These are phyloP conservation scores for Suhomyces coccinellae DNA, from an alignment of 1,139 yeast genomes.

Conservation along the genomic window DNA sequence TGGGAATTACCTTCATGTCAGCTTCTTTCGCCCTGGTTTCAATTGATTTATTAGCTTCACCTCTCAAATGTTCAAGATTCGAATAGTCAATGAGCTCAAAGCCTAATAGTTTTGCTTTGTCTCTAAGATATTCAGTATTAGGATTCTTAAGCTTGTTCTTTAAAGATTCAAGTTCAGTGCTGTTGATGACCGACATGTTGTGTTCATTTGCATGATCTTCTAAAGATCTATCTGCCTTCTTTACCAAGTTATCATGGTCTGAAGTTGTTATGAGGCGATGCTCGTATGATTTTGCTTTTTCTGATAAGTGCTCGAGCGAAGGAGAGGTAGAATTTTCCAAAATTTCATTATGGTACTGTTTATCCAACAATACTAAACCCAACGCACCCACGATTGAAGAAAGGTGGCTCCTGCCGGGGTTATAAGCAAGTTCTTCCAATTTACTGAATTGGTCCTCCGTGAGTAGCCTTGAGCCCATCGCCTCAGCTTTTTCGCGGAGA, in stretches of 20 bases:
- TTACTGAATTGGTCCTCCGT: slow-evolving; percentile 20
- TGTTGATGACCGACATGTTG: slow-evolving; percentile 10
- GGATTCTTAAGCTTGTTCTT: slow-evolving; percentile 20
- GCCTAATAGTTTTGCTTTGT: slow-evolving; percentile 15
- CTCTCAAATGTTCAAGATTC: slow-evolving; percentile 24
- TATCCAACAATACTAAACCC: slow-evolving; percentile 17
- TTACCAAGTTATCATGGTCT: slow-evolving; percentile 20
- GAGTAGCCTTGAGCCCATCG: slow-evolving; percentile 19
- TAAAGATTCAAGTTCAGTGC: slow-evolving; percentile 16
- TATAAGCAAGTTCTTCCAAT: slow-evolving; percentile 18
- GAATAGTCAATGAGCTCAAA: slow-evolving; percentile 20
- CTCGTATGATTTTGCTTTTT: slow-evolving; percentile 26
- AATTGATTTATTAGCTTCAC: slow-evolving; percentile 11
- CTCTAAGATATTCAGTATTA: slow-evolving; percentile 20
- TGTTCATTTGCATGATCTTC: slow-evolving; percentile 14
- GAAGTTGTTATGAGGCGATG: slow-evolving; percentile 30
- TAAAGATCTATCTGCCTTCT: slow-evolving; percentile 15
- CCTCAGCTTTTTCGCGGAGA: slow-evolving; percentile 19
- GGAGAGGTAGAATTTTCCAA: slow-evolving; percentile 20
- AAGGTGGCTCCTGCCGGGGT: slow-evolving; percentile 32
- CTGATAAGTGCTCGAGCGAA: slow-evolving; percentile 28
- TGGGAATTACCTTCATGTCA: slow-evolving; percentile 20
- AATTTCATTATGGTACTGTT: slow-evolving; percentile 12
- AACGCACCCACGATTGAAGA: slow-evolving; percentile 28
- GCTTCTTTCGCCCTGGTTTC: slow-evolving; percentile 19